phyloP scores from a whole-genome alignment of 345 rosid species.

The Gossypium bickii region DNA sequence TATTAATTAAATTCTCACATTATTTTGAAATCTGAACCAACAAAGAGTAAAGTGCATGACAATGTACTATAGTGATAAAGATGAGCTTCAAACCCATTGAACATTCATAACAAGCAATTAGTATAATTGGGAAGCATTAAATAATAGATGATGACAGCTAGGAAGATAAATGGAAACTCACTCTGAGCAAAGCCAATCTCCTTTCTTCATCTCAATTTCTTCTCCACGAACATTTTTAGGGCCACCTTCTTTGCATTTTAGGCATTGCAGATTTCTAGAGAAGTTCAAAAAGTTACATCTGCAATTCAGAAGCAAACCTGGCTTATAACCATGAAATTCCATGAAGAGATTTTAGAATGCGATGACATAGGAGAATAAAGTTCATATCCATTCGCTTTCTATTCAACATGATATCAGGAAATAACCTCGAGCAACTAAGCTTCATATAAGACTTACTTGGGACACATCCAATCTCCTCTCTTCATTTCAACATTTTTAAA shows the following conservation, averaged over 20 bases:
- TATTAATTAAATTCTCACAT: background rate
- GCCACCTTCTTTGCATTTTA: constrained; percentile 39
- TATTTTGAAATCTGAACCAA: constrained; percentile 3
- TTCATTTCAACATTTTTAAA: constrained; percentile 49
- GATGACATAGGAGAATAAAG: background rate
- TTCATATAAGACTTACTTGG: constrained; percentile 52
- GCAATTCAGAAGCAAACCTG: constrained; percentile 9
- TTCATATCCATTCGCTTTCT: background rate
- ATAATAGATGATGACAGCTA: background rate
- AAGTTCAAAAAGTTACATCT: constrained; percentile 63
- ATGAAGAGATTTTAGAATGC: background rate
- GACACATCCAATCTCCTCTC: constrained; percentile 78
- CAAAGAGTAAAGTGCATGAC: background rate
- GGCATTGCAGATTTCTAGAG: constrained; percentile 37
- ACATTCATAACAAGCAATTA: background rate
- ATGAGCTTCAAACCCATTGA: background rate
- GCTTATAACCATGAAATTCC: background rate
- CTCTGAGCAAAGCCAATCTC: constrained; percentile 78
- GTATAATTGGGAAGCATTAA: background rate
- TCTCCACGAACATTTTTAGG: constrained; percentile 25
- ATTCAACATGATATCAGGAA: background rate
- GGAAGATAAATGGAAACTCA: constrained; percentile 31
- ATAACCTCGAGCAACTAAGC: background rate
- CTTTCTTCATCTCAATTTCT: constrained; percentile 41
- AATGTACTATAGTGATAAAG: background rate